Base-by-base conservation (phyloP, 306 rosid species). In the Oxytropis ochrocephala region DNA sequence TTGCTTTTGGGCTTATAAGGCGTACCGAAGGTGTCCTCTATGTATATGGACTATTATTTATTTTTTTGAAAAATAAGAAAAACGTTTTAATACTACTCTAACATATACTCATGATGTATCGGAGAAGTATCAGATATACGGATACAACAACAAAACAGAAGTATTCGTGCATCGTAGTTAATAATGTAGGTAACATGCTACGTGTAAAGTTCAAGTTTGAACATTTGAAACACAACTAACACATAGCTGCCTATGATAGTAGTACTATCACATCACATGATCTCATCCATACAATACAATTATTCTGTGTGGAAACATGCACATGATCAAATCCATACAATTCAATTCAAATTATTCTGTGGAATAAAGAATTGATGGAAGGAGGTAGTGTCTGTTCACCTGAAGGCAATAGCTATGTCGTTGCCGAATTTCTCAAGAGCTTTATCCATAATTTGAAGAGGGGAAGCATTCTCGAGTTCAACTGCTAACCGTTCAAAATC, bases 331-430 rank as follows among this genome's bases (percentile, higher is more conserved):
- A 38, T 11, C 1, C 21, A 14, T 5, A 13, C 19, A 48, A 21
- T 21, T 21, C 29, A 24, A 24, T 24, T 24, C 29, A 24, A 24
- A 24, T 24, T 24, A 24, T 19, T 55, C 3, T 12, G 17, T 24
- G n/a, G 14, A 52, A 52, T 5, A 16, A 35, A 3, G 4, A 27
- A 39, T 46, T 69, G 41, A 55, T 18, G 29, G 64, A 35, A 12
- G 3, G 18, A 5, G 12, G 16, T 8, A 38, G 11, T 6, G 32
- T 32, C 11, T 48, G 36, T 14, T 35, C 47, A 87, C 97, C 96
- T 92, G 89, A 89, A 92, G 19, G 96, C 97, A 81, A 92, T 92
- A 7, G 95, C 96, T 21, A 92, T 85, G 69, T 89, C 85, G 55
- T 81, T 63, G 54, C 96, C 97, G 38, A 89, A 89, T 72, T 72